Percentiles rank a stretch among this genome's conserved stretches.
Evolutionary conservation across 2,329 filamentous ascomycete species (phyloP).

Genomic region (Diaporthe australafricana): DNA sequence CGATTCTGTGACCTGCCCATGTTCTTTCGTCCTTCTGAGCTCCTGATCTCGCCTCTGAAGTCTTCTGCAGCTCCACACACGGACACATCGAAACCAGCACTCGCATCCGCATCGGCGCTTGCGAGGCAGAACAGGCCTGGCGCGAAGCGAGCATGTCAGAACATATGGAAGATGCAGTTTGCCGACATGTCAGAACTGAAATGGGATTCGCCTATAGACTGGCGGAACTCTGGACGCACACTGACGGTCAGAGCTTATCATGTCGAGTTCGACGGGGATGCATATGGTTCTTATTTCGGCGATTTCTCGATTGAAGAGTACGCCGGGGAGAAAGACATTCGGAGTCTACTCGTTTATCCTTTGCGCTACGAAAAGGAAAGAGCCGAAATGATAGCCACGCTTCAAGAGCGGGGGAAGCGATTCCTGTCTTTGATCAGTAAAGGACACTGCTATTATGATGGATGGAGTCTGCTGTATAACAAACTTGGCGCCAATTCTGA

Average conservation of each 20-base stretch:
- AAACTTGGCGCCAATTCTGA: neutral
- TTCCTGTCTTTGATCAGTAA: neutral
- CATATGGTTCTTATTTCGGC: neutral
- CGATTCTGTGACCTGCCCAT: conserved; percentile 29
- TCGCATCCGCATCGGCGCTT: too few species aligned
- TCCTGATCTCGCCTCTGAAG: neutral
- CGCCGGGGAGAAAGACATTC: conserved; percentile 12
- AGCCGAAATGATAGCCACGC: neutral
- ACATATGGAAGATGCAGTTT: neutral
- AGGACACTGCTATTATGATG: conserved; percentile 21
- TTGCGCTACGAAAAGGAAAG: conserved; percentile 5
- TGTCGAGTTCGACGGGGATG: conserved; percentile 21
- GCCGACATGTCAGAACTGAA: neutral
- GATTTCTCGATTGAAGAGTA: neutral
- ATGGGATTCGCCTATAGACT: neutral
- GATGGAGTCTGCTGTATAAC: neutral
- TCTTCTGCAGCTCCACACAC: neutral
- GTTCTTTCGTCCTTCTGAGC: conserved; percentile 23
- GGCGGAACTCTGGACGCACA: too few species aligned
- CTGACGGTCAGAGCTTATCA: neutral
- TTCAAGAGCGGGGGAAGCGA: neutral
- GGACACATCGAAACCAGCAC: neutral
- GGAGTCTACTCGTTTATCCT: neutral
- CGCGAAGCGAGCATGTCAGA: neutral
- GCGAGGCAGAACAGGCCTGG: neutral